A percentile compares a stretch with the other conserved stretches of the same genome.
These are phyloP conservation scores for Dalechampia spathulata DNA, from an alignment of 441 rosid species.

Conservation along the genomic window DNA sequence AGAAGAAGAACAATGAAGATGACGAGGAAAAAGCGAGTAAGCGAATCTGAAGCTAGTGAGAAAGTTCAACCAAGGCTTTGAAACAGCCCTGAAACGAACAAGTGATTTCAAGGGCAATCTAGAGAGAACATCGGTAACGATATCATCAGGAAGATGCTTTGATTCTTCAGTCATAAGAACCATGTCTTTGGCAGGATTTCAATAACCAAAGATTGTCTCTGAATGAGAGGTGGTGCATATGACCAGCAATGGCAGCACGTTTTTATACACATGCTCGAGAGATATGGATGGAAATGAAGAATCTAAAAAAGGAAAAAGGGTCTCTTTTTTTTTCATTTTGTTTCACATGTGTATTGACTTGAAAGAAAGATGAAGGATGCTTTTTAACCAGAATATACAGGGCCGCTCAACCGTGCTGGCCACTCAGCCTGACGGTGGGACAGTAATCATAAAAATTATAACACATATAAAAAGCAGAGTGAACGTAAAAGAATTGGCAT, in stretches of 20 bases:
- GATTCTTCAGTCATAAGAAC: not conserved
- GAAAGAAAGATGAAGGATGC: not conserved
- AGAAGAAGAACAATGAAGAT: conserved; percentile 6
- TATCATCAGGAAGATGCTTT: not conserved
- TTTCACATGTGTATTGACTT: not conserved
- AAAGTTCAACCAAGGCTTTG: conserved; percentile 15
- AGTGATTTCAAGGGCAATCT: conserved; percentile 23
- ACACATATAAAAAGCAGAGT: too few species aligned
- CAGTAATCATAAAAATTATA: too few species aligned
- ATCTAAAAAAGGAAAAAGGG: not conserved
- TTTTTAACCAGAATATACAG: too few species aligned
- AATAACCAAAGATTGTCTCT: too few species aligned
- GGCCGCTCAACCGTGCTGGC: too few species aligned
- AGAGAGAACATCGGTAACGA: conserved; percentile 11
- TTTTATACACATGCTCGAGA: too few species aligned
- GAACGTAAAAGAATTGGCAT: too few species aligned
- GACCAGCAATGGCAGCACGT: not conserved
- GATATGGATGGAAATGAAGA: not conserved
- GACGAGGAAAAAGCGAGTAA: conserved; percentile 1
- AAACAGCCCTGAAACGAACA: conserved; percentile 23
- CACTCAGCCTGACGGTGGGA: too few species aligned
- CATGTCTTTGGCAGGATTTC: not conserved
- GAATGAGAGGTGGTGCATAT: not conserved
- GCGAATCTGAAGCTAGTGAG: conserved; percentile 4
- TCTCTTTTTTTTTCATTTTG: too few species aligned